Evolutionary conservation across 805 yeast genomes (phyloP).

Genomic region (Nakazawaea siamensis): DNA sequence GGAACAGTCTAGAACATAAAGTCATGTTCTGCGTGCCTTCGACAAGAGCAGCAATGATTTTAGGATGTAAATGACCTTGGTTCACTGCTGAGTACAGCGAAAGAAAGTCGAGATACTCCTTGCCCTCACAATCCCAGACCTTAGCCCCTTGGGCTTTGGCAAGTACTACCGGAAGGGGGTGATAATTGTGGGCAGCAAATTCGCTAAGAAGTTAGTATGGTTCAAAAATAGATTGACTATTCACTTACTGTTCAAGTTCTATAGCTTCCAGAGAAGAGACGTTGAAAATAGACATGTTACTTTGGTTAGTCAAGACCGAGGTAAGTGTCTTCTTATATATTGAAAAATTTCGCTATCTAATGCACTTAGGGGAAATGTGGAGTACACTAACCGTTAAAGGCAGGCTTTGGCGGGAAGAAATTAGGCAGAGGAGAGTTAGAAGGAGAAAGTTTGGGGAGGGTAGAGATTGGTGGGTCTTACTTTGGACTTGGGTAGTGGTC

Average conservation of each 20-base stretch:
- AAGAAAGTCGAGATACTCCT: constrained; percentile 83
- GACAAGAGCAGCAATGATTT: constrained; percentile 72
- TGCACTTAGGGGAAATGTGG: constrained; percentile 11
- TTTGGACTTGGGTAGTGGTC: too few species aligned
- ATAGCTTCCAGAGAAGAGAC: constrained; percentile 9
- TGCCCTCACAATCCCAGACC: constrained; percentile 98
- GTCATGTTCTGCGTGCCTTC: constrained; percentile 86
- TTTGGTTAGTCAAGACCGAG: too few species aligned
- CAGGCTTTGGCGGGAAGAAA: neutral
- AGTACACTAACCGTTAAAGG: neutral
- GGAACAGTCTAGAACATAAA: constrained; percentile 86
- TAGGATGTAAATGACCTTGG: constrained; percentile 97
- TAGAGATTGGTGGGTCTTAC: too few species aligned
- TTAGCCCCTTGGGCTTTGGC: constrained; percentile 82
- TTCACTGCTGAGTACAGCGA: constrained; percentile 96
- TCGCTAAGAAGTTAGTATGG: constrained; percentile 5
- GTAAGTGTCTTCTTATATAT: neutral
- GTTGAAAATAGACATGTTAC: constrained; percentile 8
- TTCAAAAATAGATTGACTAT: neutral
- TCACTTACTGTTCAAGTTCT: constrained; percentile 10
- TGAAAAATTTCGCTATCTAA: constrained; percentile 4
- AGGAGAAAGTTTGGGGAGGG: neutral
- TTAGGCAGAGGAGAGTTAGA: neutral
- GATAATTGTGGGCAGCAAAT: constrained; percentile 85
- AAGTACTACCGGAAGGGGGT: constrained; percentile 93